Base-by-base conservation (phyloP, 2,329 filamentous ascomycete genomes). In the Sordariomycetes sp. region DNA sequence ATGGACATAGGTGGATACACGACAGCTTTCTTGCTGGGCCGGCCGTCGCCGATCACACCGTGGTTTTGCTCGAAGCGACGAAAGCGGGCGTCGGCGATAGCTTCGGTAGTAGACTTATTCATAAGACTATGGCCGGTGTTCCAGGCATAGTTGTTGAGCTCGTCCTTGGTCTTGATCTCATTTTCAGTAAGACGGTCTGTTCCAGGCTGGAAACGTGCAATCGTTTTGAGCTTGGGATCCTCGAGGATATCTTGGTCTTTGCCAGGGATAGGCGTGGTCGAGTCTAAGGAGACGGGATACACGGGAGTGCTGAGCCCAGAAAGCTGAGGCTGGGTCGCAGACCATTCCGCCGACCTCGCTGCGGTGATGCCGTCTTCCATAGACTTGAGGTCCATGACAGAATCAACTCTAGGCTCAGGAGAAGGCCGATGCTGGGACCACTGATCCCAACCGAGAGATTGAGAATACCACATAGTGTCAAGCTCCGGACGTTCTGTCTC, bases 1-100 rank as follows among this genome's bases (percentile, higher is more conserved):
- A 63, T 39, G n/a, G 42, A 44, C 11, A 66, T 47, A 21, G 42
- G 39, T 3, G 36, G 46, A 21, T 55, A 53, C 26, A 48, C 39
- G 20, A 44, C 50, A 10, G 43, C 43, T 18, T 39, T 38, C 38
- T 43, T 47, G 11, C 30, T 33, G 21, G 49, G 50, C 8, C 57
- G 54, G 17, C 61, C 53, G 18, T 59, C 54, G 9, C 58, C 58
- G 37, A 61, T 55, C 10, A 53, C 54, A 5, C 63, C 61, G 27
- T 63, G 49, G 6, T 43, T 42, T 15, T 47, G 47, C 36, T 53
- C 45, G 6, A 35, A 28, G 46, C 39, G 34, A 36, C 47, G 50
- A 30, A 48, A 43, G 15, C 46, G 46, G 15, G 51, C 48, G 30
- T 63, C 58, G 6, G 41, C 41, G 11, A 53, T 38, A 8, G 55